Evolutionary conservation across 352 stramenopile species (phyloP).

Genomic region (Phytophthora palmivora): DNA sequence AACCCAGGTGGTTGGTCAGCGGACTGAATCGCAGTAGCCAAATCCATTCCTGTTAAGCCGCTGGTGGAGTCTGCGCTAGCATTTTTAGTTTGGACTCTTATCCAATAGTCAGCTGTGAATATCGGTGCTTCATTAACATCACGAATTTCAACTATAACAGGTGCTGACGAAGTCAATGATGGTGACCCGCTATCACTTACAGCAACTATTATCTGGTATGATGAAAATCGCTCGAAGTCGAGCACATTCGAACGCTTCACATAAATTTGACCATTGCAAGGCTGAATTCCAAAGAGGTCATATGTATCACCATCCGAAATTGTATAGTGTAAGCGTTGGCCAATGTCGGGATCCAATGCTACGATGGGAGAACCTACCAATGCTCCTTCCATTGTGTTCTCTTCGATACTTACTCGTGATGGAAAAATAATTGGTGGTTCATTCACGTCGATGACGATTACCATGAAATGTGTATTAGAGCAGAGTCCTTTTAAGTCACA

Average conservation of each 20-base stretch:
- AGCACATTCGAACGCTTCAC: conserved; percentile 43
- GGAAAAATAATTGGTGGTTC: conserved; percentile 30
- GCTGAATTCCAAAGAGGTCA: conserved; percentile 51
- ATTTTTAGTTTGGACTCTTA: conserved; percentile 22
- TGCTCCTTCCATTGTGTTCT: conserved; percentile 22
- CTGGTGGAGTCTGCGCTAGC: neutral
- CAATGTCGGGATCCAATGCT: conserved; percentile 28
- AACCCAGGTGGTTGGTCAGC: conserved; percentile 10
- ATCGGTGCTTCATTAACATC: conserved; percentile 58
- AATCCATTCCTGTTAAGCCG: conserved; percentile 12
- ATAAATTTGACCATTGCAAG: conserved; percentile 61
- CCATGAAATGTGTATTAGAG: conserved; percentile 10
- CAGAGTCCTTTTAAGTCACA: conserved; percentile 27
- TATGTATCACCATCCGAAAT: conserved; percentile 38
- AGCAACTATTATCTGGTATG: conserved; percentile 33
- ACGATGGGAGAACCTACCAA: conserved; percentile 25
- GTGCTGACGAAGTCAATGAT: conserved; percentile 31
- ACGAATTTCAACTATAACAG: conserved; percentile 35
- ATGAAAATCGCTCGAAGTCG: conserved; percentile 43
- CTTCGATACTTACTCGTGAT: conserved; percentile 19
- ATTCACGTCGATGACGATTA: conserved; percentile 29
- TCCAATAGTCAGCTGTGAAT: conserved; percentile 35
- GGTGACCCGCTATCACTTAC: conserved; percentile 53
- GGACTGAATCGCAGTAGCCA: conserved; percentile 20
- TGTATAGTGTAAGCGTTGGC: conserved; percentile 22